Evolutionary conservation across 2,329 filamentous ascomycete species (phyloP).

Genomic region (Phyllosticta citribraziliensis): DNA sequence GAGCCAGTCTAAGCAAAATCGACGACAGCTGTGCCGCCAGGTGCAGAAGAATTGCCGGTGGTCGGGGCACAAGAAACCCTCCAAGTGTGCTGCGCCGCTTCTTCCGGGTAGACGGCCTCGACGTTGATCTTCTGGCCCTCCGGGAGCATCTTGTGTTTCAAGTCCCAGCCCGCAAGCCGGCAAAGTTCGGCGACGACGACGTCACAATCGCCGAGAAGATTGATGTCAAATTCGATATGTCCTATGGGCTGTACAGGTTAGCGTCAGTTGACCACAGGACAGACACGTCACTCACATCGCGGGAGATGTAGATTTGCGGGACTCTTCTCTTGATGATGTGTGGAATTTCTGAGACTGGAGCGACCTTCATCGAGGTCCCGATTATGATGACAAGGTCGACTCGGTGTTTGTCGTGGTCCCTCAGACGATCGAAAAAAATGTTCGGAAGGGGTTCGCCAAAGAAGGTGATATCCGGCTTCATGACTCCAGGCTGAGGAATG

Average conservation of each 20-base stretch:
- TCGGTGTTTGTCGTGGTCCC: conserved; percentile 67
- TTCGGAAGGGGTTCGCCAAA: conserved; percentile 86
- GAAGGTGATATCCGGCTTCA: conserved; percentile 97
- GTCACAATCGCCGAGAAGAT: conserved; percentile 92
- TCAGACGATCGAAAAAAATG: conserved; percentile 69
- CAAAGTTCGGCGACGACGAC: conserved; percentile 81
- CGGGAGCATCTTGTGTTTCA: conserved; percentile 78
- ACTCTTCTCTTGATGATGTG: conserved; percentile 68
- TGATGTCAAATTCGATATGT: conserved; percentile 93
- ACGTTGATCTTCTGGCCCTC: conserved; percentile 53
- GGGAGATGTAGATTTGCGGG: conserved; percentile 83
- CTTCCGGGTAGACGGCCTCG: conserved; percentile 18
- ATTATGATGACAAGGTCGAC: conserved; percentile 92
- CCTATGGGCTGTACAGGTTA: conserved; percentile 50
- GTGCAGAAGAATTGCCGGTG: neutral
- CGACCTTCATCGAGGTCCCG: conserved; percentile 90
- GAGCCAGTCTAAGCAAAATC: neutral
- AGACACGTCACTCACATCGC: conserved; percentile 44
- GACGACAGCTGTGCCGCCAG: neutral
- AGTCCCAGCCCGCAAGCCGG: conserved; percentile 67
- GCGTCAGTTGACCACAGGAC: conserved; percentile 9
- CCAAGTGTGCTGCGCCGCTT: conserved; percentile 17
- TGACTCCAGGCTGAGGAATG: conserved; percentile 63
- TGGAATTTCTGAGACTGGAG: conserved; percentile 86
- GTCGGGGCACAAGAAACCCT: neutral